phyloP scores from a whole-genome alignment of 768 basidiomycete genomes.

The Mycena kentingensis region DNA sequence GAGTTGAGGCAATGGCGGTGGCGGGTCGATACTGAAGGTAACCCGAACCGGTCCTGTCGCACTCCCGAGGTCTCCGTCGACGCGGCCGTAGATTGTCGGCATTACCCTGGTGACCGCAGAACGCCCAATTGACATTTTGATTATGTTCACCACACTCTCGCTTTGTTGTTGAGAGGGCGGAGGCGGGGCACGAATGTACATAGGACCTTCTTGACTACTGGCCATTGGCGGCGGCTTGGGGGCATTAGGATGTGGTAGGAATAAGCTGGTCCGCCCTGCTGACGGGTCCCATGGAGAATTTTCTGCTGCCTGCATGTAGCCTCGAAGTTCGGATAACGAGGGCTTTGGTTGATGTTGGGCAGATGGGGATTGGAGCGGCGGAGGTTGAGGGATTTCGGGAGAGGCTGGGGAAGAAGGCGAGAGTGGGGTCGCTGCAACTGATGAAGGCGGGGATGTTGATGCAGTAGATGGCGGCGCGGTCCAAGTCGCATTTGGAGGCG shows the following conservation, averaged over 20 bases:
- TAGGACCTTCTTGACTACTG: conserved; percentile 11
- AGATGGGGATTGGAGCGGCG: conserved; percentile 10
- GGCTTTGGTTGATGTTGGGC: conserved; percentile 27
- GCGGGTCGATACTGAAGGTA: conserved; percentile 49
- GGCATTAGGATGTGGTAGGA: conserved; percentile 58
- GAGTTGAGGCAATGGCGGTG: conserved; percentile 23
- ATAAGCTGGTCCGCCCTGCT: conserved; percentile 42
- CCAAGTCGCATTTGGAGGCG: neutral
- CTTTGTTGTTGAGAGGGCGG: conserved; percentile 16
- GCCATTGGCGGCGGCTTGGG: conserved; percentile 40
- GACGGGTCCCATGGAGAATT: conserved; percentile 9
- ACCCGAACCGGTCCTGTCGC: conserved; percentile 51
- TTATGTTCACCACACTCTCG: conserved; percentile 18
- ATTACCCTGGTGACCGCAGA: conserved; percentile 18
- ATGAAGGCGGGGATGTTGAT: conserved; percentile 21
- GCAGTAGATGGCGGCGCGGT: neutral
- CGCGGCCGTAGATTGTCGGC: conserved; percentile 49
- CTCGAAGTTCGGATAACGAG: conserved; percentile 26
- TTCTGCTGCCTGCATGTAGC: conserved; percentile 14
- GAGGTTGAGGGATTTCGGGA: conserved; percentile 24
- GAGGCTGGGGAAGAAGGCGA: conserved; percentile 13
- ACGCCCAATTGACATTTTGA: conserved; percentile 20
- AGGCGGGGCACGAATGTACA: conserved; percentile 18
- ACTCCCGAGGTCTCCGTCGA: conserved; percentile 39
- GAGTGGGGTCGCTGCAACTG: conserved; percentile 7